Base-by-base conservation (phyloP, 108 stramenopile genomes). In the Skeletonema grethae region DNA sequence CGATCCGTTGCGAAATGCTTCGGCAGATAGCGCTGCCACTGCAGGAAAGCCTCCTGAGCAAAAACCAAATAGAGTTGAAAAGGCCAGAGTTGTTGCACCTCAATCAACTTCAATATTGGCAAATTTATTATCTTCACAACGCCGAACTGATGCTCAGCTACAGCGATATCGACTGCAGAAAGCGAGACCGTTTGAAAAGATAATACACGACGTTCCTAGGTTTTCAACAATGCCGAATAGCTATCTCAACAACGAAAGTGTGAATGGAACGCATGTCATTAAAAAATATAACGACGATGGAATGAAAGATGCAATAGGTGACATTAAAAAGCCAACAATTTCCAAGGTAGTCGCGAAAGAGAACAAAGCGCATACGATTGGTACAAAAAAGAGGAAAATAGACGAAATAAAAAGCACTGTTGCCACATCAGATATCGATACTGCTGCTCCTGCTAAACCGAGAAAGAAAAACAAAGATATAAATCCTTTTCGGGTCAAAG, bases 401-500 rank as follows among this genome's bases (percentile, higher is more conserved):
- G 50, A 53, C 22, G 9, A 53, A 20, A 53, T 53, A 0, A 22
- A 53, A 22, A 53, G 50, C 16, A 48, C 38, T 39, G 12, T 12
- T 43, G 13, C 13, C 15, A 9, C 15, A 43, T 13, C 18, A 53
- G 5, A 22, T 8, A 24, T 24, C 6, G 50, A 20, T 9, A 2
- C 50, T 22, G 50, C 22, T 22, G 50, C 16, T 61, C 8, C n/a
- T 61, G 60, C n/a, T 7, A 68, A 30, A 30, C 25, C 63, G 63
- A 69, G 78, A 61, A 81, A 77, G 53, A 84, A 66, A 31, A 84
- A 73, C 30, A 89, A 89, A 65, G 63, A 72, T 25, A 36, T 72
- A n/a, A 82, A 79, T 57, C 88, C 91, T 12, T 92, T 92, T 68
- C 88, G 91, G 15, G 77, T 89, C 62, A 86, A 87, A 71, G 69